Base-by-base conservation (phyloP, 176 grass and related monocot genomes). In the Tillandsia fasciculata region DNA sequence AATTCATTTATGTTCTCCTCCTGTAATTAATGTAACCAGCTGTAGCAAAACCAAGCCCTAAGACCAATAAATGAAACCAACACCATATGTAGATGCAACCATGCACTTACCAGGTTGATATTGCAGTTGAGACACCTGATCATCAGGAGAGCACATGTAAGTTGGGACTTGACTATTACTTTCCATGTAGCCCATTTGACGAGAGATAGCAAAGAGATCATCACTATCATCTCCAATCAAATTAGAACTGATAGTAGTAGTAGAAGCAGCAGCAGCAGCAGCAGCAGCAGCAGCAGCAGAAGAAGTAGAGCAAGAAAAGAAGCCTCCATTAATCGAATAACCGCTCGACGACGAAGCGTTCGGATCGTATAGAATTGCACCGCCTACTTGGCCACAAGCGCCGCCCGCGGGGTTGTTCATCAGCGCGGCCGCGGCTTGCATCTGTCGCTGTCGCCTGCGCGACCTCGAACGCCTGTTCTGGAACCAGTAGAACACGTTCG, bases 401-500 rank as follows among this genome's bases (percentile, higher is more conserved):
- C 57, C 68, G 3, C 14, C 63, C 23, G 27, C 47, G 14, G 28
- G 66, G 70, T 63, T 28, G 64, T 67, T 52, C 48, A 49, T 47
- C 42, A 13, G 52, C 15, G 67, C 72, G 0, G 74, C 53, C 0
- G 79, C 83, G 2, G 93, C 93, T 68, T 96, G 93, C 78, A 96
- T 89, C 88, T 96, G 92, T 33, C 92, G 85, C 78, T 96, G 92
- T 49, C 88, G 88, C 26, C 92, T 80, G 49, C 88, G 92, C 3
- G 92, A 96, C 71, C 92, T 80, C 28, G 92, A 96, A 13, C 88
- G 78, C 49, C 92, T 80, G 76, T 96, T 96, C 69, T 96, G 92
- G 78, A 96, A 96, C 92, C 92, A 96, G 81, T 96, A 96, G 81
- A 96, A 96, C 51, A 96, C 88, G 76, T 89, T 96, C 52, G 92